Conservation (phyloP, 345 rosid species). For the Salix caprea region DNA sequence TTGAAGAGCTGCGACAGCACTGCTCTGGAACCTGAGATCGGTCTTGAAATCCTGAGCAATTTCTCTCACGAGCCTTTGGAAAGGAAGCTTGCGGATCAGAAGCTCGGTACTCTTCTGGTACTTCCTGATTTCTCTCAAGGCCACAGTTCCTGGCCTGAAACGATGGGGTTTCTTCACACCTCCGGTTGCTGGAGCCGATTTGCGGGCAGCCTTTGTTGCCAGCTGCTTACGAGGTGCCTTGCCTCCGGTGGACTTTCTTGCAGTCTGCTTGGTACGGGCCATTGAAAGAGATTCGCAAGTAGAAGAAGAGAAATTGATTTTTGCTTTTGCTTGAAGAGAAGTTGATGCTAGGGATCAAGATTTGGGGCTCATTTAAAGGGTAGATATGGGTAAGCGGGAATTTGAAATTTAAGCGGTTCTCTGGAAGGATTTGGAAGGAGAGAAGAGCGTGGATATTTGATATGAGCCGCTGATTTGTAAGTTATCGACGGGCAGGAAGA, state of each 20-base stretch:
- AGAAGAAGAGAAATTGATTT: too few relatives aligned
- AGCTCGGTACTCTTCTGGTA: conserved; percentile 17
- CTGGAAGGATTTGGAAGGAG: neutral
- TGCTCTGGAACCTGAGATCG: conserved; percentile 15
- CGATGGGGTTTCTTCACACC: conserved; percentile 20
- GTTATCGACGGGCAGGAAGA: neutral
- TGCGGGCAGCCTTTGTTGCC: conserved; percentile 15
- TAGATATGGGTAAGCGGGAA: neutral
- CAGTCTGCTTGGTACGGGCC: conserved; percentile 16
- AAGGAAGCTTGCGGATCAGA: conserved; percentile 13
- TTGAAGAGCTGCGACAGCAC: conserved; percentile 9
- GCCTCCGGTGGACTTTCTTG: conserved; percentile 19
- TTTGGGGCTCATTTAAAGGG: neutral
- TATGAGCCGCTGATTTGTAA: neutral
- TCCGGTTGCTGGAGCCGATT: conserved; percentile 15
- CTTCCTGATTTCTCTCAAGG: conserved; percentile 11
- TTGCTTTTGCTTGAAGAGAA: neutral
- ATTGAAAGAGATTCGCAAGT: neutral
- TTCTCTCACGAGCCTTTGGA: conserved; percentile 19
- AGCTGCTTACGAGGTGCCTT: conserved; percentile 13
- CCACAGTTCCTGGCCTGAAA: conserved; percentile 18
- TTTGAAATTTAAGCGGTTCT: neutral
- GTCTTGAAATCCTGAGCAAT: conserved; percentile 22
- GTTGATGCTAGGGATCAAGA: neutral
- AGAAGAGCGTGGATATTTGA: neutral